Evolutionary conservation across 805 yeast genomes (phyloP).

Genomic region (Saturnispora zaruensis): DNA sequence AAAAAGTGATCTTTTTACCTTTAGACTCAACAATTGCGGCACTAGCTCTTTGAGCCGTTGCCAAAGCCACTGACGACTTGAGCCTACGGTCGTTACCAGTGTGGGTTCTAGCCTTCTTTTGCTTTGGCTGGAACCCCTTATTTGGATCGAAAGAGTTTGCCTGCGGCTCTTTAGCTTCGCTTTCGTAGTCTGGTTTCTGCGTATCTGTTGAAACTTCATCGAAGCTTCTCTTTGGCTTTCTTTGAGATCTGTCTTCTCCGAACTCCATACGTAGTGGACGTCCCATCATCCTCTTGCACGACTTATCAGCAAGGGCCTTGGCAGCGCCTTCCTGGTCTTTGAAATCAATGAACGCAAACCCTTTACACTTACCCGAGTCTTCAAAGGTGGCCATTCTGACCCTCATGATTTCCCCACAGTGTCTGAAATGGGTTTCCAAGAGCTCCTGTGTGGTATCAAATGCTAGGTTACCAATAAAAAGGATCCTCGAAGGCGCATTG

Average conservation of each 20-base stretch:
- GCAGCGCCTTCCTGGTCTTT: conserved; percentile 74
- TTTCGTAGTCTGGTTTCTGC: not conserved
- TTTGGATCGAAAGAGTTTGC: not conserved
- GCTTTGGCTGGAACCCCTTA: conserved; percentile 22
- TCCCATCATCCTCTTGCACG: conserved; percentile 57
- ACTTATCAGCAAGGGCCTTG: conserved; percentile 65
- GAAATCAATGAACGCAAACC: conserved; percentile 90
- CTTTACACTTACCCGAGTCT: conserved; percentile 93
- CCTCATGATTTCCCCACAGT: conserved; percentile 77
- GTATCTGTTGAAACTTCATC: not conserved
- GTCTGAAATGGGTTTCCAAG: conserved; percentile 74
- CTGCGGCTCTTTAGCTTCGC: not conserved
- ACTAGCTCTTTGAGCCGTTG: conserved; percentile 80
- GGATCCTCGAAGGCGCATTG: conserved; percentile 80
- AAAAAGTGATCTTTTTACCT: conserved; percentile 77
- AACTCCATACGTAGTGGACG: conserved; percentile 78
- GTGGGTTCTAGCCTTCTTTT: conserved; percentile 12
- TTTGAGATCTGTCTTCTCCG: conserved; percentile 82
- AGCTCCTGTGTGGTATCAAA: conserved; percentile 83
- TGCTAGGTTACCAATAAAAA: conserved; percentile 88
- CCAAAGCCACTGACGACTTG: conserved; percentile 78
- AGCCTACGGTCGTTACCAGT: conserved; percentile 37
- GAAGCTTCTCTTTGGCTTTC: conserved; percentile 18
- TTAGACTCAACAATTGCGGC: conserved; percentile 81
- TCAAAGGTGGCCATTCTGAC: conserved; percentile 98